These are phyloP conservation scores for Albugo candida DNA, from an alignment of 352 stramenopile genomes.

Conservation along the genomic window DNA sequence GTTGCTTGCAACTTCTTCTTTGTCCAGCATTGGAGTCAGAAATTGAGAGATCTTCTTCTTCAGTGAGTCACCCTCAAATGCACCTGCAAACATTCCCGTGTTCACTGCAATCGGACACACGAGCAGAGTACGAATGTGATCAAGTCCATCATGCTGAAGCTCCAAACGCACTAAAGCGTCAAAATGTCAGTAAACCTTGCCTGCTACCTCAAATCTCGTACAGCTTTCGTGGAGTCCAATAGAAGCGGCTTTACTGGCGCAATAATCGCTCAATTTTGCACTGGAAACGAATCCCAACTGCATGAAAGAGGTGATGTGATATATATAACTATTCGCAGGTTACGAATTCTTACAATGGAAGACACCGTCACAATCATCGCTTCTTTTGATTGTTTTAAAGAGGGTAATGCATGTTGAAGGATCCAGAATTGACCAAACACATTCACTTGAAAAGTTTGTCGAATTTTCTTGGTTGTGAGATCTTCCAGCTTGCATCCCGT, in stretches of 20 bases:
- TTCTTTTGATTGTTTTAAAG: constrained; percentile 22
- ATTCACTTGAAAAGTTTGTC: constrained; percentile 35
- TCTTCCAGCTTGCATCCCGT: constrained; percentile 18
- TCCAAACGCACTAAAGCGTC: constrained; percentile 43
- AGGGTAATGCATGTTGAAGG: constrained; percentile 33
- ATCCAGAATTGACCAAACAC: constrained; percentile 64
- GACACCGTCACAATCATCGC: too few relatives aligned
- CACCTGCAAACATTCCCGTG: constrained; percentile 60
- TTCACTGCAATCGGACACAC: constrained; percentile 52
- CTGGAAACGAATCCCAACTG: constrained; percentile 51
- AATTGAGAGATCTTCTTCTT: constrained; percentile 16
- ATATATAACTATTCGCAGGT: too few relatives aligned
- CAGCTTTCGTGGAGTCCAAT: constrained; percentile 52
- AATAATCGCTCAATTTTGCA: constrained; percentile 56
- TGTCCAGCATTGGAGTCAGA: constrained; percentile 29
- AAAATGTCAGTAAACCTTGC: background rate
- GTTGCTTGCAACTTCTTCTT: constrained; percentile 23
- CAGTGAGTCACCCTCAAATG: constrained; percentile 19
- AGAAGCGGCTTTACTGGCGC: constrained; percentile 49
- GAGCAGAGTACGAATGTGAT: constrained; percentile 45
- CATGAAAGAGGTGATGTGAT: background rate
- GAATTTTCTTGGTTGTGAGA: constrained; percentile 22
- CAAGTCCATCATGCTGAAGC: constrained; percentile 17
- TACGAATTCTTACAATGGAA: too few relatives aligned
- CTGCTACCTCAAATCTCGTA: too few relatives aligned